These are phyloP conservation scores for Monilinia laxa DNA, from an alignment of 2,329 filamentous ascomycete species.

Conservation along the genomic window DNA sequence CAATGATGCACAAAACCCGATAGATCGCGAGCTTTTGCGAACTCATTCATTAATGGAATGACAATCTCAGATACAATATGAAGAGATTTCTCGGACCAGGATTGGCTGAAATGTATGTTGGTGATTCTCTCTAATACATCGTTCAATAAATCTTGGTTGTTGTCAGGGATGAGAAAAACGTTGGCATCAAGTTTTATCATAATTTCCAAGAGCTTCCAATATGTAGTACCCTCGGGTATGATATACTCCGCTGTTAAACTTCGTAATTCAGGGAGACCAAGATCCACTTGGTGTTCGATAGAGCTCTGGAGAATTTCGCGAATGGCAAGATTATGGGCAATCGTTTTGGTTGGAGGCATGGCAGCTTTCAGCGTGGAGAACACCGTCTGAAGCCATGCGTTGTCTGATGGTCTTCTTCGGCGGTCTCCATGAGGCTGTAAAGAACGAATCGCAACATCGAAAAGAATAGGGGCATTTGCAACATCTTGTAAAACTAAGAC, in stretches of 20 bases:
- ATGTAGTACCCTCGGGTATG: constrained; percentile 33
- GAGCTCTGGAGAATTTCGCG: constrained; percentile 41
- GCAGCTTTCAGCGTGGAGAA: constrained; percentile 42
- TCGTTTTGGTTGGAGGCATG: constrained; percentile 29
- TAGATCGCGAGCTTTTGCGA: constrained; percentile 44
- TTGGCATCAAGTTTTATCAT: constrained; percentile 48
- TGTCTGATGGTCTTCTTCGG: constrained; percentile 47
- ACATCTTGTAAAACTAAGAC: constrained; percentile 35
- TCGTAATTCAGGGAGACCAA: constrained; percentile 42
- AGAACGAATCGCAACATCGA: constrained; percentile 48
- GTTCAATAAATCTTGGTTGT: constrained; percentile 36
- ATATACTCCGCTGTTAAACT: constrained; percentile 38
- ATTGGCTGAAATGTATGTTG: constrained; percentile 27
- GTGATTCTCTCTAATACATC: constrained; percentile 41
- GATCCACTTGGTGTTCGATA: constrained; percentile 40
- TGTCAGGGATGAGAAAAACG: constrained; percentile 45
- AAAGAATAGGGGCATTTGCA: constrained; percentile 45
- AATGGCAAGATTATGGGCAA: constrained; percentile 35
- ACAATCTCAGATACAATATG: constrained; percentile 41
- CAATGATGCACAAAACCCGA: constrained; percentile 44
- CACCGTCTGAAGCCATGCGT: constrained; percentile 50
- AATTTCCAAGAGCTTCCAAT: constrained; percentile 46
- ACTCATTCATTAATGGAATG: constrained; percentile 45
- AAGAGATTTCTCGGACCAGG: constrained; percentile 31
- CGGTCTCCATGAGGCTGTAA: constrained; percentile 46